Evolutionary conservation across 1,284 basidiomycete species (phyloP), one percentile per base, ranked within the genome.

Genomic region (Ganoderma multipileum): DNA sequence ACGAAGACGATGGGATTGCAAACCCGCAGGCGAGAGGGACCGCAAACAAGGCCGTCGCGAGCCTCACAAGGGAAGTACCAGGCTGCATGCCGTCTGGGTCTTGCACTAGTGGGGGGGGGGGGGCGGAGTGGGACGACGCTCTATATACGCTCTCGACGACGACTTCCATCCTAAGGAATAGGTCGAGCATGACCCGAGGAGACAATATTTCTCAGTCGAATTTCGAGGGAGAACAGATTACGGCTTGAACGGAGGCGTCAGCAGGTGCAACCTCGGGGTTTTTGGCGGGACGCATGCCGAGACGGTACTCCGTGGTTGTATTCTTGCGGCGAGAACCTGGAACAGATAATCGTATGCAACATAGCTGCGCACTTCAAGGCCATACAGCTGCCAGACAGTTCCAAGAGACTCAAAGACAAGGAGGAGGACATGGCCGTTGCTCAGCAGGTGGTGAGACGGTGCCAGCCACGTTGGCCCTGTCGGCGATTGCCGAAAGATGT

Each of bases 201-300:
- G 38, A 9, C 4, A 39, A 50, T 12, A 50, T 50, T 50, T 26
- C 23, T 20, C 23, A 26, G 5, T 12, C 23, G 47, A 26, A 50
- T 50, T 50, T 50, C 23, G 23, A 4, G 28, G 36, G 20, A 1
- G 38, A 23, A 18, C 28, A 12, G 8, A 33, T 28, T 3, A 55
- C 52, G 52, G 52, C 14, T 28, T 28, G 28, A 11, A 55, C 28
- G 44, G 26, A 39, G 41, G 23, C 38, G 55, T 70, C 71, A 72
- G 65, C 67, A 61, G 71, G 68, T 68, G 33, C 68, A 72, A 65
- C 57, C 39, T 72, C 71, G 71, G 71, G 57, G 39, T 64, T 68
- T 67, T 67, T 28, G 9, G 16, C 7, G 11, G 36, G 52, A 63
- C 71, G 68, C 71, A 70, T 72, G 71, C 68, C 61, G 55, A 67